Evolutionary conservation across 1,139 yeast species (phyloP), one percentile per base, ranked within the genome.

Genomic region (Nematodospora anomalae): DNA sequence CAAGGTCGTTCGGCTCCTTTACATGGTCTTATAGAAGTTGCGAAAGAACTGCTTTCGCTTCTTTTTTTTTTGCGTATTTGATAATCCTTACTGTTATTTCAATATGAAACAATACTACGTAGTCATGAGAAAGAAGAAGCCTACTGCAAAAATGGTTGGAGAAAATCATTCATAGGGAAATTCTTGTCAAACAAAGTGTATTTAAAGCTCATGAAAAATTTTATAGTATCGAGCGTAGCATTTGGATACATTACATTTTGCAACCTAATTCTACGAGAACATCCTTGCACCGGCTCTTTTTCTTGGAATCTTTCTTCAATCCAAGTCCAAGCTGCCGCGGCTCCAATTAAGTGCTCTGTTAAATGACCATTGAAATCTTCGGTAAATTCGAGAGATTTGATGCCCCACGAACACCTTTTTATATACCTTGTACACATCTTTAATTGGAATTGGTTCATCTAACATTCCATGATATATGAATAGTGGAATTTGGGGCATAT

Each of bases 301-400:
- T 40, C 40, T 4, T 31, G 15, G 11, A 44, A 35, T 23, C 40
- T 35, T 6, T 26, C 30, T 15, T 50, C 42, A 3, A 58, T 31
- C 67, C 67, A 62, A 3, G 57, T 54, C 28, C 59, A 43, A 2
- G 58, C 67, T 1, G 67, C 67, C 9, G 61, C 61, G 21, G 53
- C 48, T 5, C 69, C 67, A 30, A 53, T 44, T 12, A 47, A 29
- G 7, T 47, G 35, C 39, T 60, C 66, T n/a, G 54, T 41, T 14
- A 58, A 31, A 45, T 63, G 68, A 10, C 64, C 64, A 16, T 58
- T 49, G 7, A 45, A 28, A 30, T 55, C 56, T 11, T 49, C 53
- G 11, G 61, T 49, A 37, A 61, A 54, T 41, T 62, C 69, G 14
- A 62, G 43, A 0, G 67, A 61, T 7, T 41, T 32, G 16, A 60